Evolutionary conservation across 2,329 filamentous ascomycete species (phyloP), one percentile per base, ranked within the genome.

Genomic region (Venturia asperata): DNA sequence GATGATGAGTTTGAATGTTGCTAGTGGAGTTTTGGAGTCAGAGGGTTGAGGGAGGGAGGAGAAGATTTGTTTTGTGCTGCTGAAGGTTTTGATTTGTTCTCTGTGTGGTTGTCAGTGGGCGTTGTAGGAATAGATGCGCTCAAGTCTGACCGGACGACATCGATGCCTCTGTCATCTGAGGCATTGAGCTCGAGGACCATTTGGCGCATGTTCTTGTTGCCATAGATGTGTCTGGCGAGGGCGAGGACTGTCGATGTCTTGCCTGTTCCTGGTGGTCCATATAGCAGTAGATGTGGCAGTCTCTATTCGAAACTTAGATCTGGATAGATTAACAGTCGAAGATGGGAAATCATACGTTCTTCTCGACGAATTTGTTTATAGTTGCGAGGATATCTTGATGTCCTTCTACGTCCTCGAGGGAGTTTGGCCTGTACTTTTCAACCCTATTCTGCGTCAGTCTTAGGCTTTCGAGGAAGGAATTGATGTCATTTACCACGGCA

Each of bases 21-120:
- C 91, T 41, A 76, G 75, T 15, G 76, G 78, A 72, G 27, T 74
- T 47, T 76, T 73, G 6, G 81, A 74, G 15, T 83, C 78, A 52
- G 76, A 73, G 6, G 81, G 72, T 42, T 78, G 78, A 1, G 83
- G 78, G 9, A 81, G 80, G 52, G 83, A 80, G n/a, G 84, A 85
- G 79, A 99, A 99, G 71, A 99, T 99, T 74, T 99, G 94, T 77
- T 96, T 97, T 9, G 94, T 99, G 70, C 90, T 95, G 49, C 91
- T 93, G 78, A 99, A 99, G 0, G 94, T 99, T 83, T 97, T 99
- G 84, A 99, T 99, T 78, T 99, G 94, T 79, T 99, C 94, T 69
- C 76, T 72, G 63, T 10, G 30, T 19, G 30, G 55, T 19, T 21
- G 56, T 58, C 30, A 41, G 39, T 24, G 6, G 45, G 21, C 7